Base-by-base conservation (phyloP, 1,139 yeast genomes). In the Geotrichum citri-aurantii region DNA sequence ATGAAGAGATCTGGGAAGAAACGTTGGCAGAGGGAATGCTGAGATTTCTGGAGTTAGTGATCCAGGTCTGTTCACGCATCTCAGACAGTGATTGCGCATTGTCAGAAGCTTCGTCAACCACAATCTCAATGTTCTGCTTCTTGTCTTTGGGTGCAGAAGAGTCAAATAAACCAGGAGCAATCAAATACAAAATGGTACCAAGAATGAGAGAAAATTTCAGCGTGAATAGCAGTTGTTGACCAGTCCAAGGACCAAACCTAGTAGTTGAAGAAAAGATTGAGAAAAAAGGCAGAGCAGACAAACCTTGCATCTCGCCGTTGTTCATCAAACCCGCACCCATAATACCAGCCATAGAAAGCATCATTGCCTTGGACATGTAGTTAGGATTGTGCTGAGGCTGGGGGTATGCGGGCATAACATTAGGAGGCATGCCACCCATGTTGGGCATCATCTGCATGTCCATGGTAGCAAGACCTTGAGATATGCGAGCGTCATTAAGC, bases 331-430 rank as follows among this genome's bases (percentile, higher is more conserved):
- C 71, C 10, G 75, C 67, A 23, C 69, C 74, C 71, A 73, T 70
- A 62, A 73, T 62, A 11, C 76, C 76, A 7, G 76, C 77, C 73
- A 74, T 72, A 8, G 75, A 66, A 14, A 73, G 70, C 69, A 74
- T 68, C 68, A 74, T 68, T 23, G 69, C 67, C 61, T 72, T 72
- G 46, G 72, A 66, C 49, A 69, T 64, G 48, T 59, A 57, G 47
- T 51, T 60, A 37, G 55, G 49, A 19, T 46, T 29, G n/a, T 56
- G 63, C 27, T 37, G 56, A 33, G 48, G 58, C 17, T 53, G 59
- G n/a, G 59, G 59, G 26, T 57, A 57, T 2, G 59, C 59, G 14
- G 53, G 48, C 54, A 56, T 56, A 21, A 23, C 54, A 48, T 54
- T 54, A 4, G 49, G 55, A 12, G 63, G 58, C 12, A 59, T 52